Evolutionary conservation across 2,329 filamentous ascomycete genomes (phyloP).

Genomic region (Fusarium torreyae): DNA sequence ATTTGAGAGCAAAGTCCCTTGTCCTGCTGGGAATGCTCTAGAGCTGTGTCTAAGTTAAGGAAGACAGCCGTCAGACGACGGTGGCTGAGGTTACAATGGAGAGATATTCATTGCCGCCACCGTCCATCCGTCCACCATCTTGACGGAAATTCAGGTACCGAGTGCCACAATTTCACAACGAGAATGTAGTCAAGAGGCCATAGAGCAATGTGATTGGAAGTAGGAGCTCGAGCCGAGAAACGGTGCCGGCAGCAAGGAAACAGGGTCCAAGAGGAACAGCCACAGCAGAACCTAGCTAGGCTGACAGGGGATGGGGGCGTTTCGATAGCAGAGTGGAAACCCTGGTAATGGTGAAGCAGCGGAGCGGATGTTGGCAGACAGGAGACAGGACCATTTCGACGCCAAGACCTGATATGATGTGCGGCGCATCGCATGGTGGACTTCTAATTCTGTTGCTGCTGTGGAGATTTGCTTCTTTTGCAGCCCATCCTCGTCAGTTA

Average conservation of each 20-base stretch:
- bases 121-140: constrained; percentile 33
- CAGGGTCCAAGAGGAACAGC: constrained; percentile 40
- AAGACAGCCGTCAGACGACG: constrained; percentile 26
- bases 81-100: constrained; percentile 37
- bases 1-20: constrained; percentile 20
- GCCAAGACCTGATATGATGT: constrained; percentile 37
- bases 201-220: constrained; percentile 32
- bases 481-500: constrained; percentile 5
- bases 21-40: constrained; percentile 14
- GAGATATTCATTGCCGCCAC: constrained; percentile 36
- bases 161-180: constrained; percentile 37
- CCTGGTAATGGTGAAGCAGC: constrained; percentile 19
- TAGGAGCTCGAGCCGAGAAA: constrained; percentile 32
- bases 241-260: constrained; percentile 38
- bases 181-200: constrained; percentile 19
- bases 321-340: constrained; percentile 29
- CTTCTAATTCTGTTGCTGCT: constrained; percentile 27
- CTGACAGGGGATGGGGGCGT: constrained; percentile 13
- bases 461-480: constrained; percentile 28
- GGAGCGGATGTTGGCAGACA: constrained; percentile 18
- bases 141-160: constrained; percentile 42
- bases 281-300: constrained; percentile 29
- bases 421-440: constrained; percentile 31
- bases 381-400: constrained; percentile 33
- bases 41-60: constrained; percentile 16